A percentile compares a stretch with the other conserved stretches of the same genome.
Conservation (phyloP, 768 basidiomycete genomes). For the Kondoa malvinella region DNA sequence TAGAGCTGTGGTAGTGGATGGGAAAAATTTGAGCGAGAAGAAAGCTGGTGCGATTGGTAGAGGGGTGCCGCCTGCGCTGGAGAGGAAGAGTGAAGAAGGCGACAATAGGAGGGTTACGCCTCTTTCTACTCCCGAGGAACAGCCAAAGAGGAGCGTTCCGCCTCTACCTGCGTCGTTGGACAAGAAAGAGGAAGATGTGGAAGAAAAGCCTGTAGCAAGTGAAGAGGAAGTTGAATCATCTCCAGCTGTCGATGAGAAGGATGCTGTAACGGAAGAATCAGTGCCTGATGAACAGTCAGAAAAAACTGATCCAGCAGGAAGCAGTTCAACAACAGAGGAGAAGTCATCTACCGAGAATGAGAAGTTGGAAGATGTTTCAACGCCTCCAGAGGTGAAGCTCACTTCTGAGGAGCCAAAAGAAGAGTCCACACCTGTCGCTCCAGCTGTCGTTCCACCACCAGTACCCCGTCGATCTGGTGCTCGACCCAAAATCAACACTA, state of each 20-base stretch:
- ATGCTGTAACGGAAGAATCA: too few species aligned
- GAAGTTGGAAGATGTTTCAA: background rate
- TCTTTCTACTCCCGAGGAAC: too few species aligned
- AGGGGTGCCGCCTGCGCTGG: background rate
- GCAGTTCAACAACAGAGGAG: background rate
- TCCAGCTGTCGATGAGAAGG: too few species aligned
- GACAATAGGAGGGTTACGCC: too few species aligned
- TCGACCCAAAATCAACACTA: background rate
- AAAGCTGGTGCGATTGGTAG: background rate
- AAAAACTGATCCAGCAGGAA: too few species aligned
- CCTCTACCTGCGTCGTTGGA: background rate
- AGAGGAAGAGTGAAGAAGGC: background rate
- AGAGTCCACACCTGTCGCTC: background rate
- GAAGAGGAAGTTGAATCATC: too few species aligned
- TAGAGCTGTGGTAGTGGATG: slow-evolving; percentile 25
- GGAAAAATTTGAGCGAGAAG: slow-evolving; percentile 6
- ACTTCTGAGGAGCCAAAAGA: background rate
- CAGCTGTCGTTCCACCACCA: background rate
- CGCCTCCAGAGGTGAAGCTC: background rate
- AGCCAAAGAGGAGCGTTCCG: background rate
- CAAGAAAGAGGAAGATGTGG: background rate
- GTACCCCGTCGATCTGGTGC: background rate
- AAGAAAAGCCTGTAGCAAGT: too few species aligned
- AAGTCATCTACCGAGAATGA: background rate
- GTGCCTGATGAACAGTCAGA: too few species aligned